Base-by-base conservation (phyloP, 768 basidiomycete species). In the Mycena alexandri region DNA sequence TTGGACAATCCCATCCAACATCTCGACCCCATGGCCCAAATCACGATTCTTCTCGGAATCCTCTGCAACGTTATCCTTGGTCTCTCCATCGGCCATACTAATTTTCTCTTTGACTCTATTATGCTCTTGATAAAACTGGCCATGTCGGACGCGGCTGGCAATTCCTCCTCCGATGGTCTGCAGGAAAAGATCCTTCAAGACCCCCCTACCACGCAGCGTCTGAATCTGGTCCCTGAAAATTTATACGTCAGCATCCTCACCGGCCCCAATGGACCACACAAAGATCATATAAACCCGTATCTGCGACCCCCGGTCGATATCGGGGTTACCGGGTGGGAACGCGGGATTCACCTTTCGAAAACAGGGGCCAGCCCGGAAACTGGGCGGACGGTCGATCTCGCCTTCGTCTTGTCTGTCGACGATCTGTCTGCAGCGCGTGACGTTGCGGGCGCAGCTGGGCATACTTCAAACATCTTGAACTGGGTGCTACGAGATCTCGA, bases 231-330 rank as follows among this genome's bases (percentile, higher is more conserved):
- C n/a, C 63, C 69, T 1, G 73, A 78, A 59, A 75, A 81, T 54
- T 65, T 79, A 62, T 78, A 70, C 25, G 36, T 75, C 22, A 47
- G 61, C 1, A 72, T 79, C 16, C 67, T 79, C 14, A 72, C 71
- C 4, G 72, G 79, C 8, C 77, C 75, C 0, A 59, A 63, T 2
- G 70, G 74, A 29, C 75, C 73, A 6, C 44, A 47, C 5, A 21
- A 61, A 1, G 70, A 76, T 2, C 25, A 76, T 14, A 47, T 79
- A 13, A 77, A 78, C 46, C 50, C 62, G 19, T 75, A 76, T 43
- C 69, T 79, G 2, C 24, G 68, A 3, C 78, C 72, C 2, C 53
- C 79, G 0, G 67, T 80, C 16, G 61, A 76, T n/a, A 72, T 74
- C n/a, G 67, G 75, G 16, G n/a, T n/a, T n/a, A n/a, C n/a, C n/a